Evolutionary conservation across 495 filamentous ascomycete species (phyloP).

Genomic region (Xylaria scruposa): DNA sequence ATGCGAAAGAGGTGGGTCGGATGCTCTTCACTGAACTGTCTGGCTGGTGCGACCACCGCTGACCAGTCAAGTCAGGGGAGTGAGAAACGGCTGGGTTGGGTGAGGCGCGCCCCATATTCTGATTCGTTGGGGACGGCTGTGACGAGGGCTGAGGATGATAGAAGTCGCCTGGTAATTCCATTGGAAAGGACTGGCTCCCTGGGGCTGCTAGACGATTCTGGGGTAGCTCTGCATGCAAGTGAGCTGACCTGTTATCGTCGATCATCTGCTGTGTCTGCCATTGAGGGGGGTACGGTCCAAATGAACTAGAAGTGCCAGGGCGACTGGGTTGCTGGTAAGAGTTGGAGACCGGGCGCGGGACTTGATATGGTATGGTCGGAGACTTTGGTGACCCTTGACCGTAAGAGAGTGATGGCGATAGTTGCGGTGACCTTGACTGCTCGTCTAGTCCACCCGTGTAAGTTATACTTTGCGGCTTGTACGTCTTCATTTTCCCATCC

Average conservation of each 20-base stretch:
- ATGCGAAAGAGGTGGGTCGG: conserved; percentile 44
- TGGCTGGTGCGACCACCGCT: conserved; percentile 43
- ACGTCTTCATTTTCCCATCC: conserved; percentile 56
- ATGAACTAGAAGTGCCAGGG: conserved; percentile 37
- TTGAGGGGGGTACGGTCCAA: conserved; percentile 32
- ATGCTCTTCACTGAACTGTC: conserved; percentile 39
- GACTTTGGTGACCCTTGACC: conserved; percentile 41
- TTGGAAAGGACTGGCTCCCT: conserved; percentile 36
- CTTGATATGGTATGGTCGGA: conserved; percentile 48
- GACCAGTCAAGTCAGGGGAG: conserved; percentile 35
- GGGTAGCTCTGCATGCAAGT: conserved; percentile 33
- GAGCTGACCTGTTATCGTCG: conserved; percentile 34
- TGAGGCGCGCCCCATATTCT: conserved; percentile 28
- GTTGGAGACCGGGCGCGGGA: conserved; percentile 46
- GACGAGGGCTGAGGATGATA: conserved; percentile 40
- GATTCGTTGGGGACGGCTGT: conserved; percentile 33
- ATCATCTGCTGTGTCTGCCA: conserved; percentile 29
- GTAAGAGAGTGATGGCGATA: conserved; percentile 32
- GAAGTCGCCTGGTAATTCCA: conserved; percentile 57
- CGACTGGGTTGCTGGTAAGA: conserved; percentile 34
- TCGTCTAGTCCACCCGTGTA: conserved; percentile 40
- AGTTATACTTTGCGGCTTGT: conserved; percentile 52
- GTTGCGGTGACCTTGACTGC: conserved; percentile 37
- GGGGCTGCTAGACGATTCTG: conserved; percentile 15
- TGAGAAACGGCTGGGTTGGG: conserved; percentile 42